Percentiles rank a stretch among this genome's conserved stretches.
These are phyloP conservation scores for Hysterangium stoloniferum DNA, from an alignment of 768 basidiomycete species.

Conservation along the genomic window DNA sequence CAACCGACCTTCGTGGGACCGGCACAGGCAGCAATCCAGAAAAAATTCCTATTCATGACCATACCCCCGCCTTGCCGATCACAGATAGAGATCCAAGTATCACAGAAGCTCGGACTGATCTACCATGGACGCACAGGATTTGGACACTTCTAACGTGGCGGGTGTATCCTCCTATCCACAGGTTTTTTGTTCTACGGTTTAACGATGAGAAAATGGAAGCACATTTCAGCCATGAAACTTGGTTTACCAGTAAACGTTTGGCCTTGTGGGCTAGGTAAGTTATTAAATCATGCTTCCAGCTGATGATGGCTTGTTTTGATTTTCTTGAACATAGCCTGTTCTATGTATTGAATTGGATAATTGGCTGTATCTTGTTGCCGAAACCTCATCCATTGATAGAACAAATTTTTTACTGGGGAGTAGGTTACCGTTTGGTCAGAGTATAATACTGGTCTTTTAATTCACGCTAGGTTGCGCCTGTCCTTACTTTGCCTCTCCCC, in stretches of 20 bases:
- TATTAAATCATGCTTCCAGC: neutral
- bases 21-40: slow-evolving; percentile 32
- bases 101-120: slow-evolving; percentile 26
- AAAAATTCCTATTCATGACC: slow-evolving; percentile 32
- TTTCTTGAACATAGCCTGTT: slow-evolving; percentile 54
- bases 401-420: slow-evolving; percentile 53
- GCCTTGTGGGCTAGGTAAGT: neutral
- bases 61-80: slow-evolving; percentile 25
- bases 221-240: slow-evolving; percentile 54
- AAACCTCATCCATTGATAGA: slow-evolving; percentile 40
- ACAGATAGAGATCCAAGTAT: slow-evolving; percentile 29
- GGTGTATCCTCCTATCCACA: slow-evolving; percentile 44
- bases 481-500: slow-evolving; percentile 52
- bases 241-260: slow-evolving; percentile 56
- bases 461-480: slow-evolving; percentile 41
- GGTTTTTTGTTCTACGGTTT: slow-evolving; percentile 57
- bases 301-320: slow-evolving; percentile 17
- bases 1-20: slow-evolving; percentile 44
- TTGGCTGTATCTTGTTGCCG: slow-evolving; percentile 46
- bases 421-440: slow-evolving; percentile 22
- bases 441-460: neutral
- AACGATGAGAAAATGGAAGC: slow-evolving; percentile 48
- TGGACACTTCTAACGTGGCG: slow-evolving; percentile 45
- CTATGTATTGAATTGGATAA: slow-evolving; percentile 61
- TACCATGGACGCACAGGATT: slow-evolving; percentile 28